Percentiles rank a stretch among this genome's conserved stretches.
Conservation (phyloP, 2,329 filamentous ascomycete genomes). For the Hypoxylon rubiginosum region DNA sequence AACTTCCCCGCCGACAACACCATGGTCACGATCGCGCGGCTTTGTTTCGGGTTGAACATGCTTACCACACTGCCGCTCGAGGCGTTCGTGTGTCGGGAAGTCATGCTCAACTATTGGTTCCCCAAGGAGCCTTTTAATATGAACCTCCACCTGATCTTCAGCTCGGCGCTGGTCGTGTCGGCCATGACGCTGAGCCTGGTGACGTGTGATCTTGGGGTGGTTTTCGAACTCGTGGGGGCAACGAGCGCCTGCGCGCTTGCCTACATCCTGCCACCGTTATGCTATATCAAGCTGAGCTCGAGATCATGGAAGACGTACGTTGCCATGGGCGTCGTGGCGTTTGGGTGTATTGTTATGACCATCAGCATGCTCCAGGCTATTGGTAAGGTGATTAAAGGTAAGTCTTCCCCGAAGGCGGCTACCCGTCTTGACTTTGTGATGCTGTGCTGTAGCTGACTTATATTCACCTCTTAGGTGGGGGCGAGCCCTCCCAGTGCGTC, state of each 20-base stretch:
- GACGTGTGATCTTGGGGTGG: constrained; percentile 92
- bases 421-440: constrained; percentile 21
- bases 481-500: constrained; percentile 50
- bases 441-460: constrained; percentile 34
- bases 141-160: constrained; percentile 88
- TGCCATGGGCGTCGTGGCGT: constrained; percentile 78
- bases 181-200: constrained; percentile 84
- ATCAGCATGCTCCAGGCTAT: constrained; percentile 83
- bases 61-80: constrained; percentile 95
- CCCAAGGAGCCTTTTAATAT: constrained; percentile 81
- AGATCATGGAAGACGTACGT: constrained; percentile 80
- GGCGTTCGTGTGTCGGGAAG: constrained; percentile 96
- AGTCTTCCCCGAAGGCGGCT: constrained; percentile 44
- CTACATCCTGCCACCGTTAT: constrained; percentile 94
- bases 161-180: constrained; percentile 81
- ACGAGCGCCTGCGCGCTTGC: constrained; percentile 94
- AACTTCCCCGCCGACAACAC: constrained; percentile 93
- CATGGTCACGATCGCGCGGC: constrained; percentile 93
- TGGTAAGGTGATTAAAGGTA: constrained; percentile 72
- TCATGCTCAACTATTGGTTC: constrained; percentile 89
- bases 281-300: constrained; percentile 92
- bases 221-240: constrained; percentile 96
- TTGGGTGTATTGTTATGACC: constrained; percentile 83
- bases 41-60: constrained; percentile 99
- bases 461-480: constrained; percentile 43